Base-by-base conservation (phyloP, 768 basidiomycete species). In the Auricularia sp. region DNA sequence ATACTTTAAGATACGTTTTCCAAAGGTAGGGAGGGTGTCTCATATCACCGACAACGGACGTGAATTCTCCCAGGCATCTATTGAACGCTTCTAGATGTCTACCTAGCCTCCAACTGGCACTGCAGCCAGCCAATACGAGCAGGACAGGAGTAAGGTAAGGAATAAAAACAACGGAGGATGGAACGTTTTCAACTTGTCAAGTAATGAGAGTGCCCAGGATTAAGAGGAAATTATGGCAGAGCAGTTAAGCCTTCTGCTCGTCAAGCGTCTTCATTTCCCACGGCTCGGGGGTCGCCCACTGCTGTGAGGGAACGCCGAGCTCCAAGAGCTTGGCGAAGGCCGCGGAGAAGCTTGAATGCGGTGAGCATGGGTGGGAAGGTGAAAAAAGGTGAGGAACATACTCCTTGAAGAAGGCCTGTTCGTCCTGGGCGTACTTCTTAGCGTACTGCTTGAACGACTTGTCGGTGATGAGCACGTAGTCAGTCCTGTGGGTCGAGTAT, bases 351-450 rank as follows among this genome's bases (percentile, higher is more conserved):
- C 93, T 95, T 36, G 3, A 61, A 14, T 64, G 64, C 68, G 60
- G 8, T 42, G 18, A 39, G 43, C 34, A 61, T 18, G 16, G 12
- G 61, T 64, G 44, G 3, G 33, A 39, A 35, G 29, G 61, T 18
- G 42, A 51, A 53, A 36, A 36, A 11, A 33, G 18, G 36, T 29
- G 21, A 0, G 16, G 21, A 18, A 81, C 89, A 68, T 74, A 97
- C 92, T 98, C 96, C 73, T 88, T 87, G 84, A 98, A 98, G 84
- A 91, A 99, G 23, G 90, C 79, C 5, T 88, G 83, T 74, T 90
- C 83, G 72, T 88, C 84, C 44, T 90, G 83, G 36, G 96, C 94
- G 71, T 98, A 98, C 18, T 85, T 83, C 77, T 92, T 85, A 64
- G 90, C 89, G 70, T 78, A 85, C 76, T 93, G 91, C 80, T 88